A percentile compares a stretch with the other conserved stretches of the same genome.
phyloP scores from a whole-genome alignment of 495 filamentous ascomycete species.

The Neurospora cerealis region DNA sequence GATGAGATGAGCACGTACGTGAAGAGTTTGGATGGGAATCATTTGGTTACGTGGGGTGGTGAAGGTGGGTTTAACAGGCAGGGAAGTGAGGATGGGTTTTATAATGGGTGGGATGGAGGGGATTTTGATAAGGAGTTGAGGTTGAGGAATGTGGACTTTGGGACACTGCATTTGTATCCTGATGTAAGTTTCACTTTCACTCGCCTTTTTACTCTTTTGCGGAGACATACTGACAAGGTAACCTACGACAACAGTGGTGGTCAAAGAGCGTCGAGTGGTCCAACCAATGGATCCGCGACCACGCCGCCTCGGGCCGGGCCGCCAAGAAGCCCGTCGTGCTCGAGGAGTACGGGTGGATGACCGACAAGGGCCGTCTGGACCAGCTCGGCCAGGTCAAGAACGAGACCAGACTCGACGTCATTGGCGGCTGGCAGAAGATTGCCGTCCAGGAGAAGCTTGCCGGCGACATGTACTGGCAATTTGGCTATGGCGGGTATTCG shows the following conservation, averaged over 20 bases:
- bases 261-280: constrained; percentile 32
- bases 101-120: constrained; percentile 48
- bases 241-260: neutral
- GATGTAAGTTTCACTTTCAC: constrained; percentile 9
- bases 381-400: constrained; percentile 21
- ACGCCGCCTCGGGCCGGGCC: constrained; percentile 44
- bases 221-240: neutral
- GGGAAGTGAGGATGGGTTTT: constrained; percentile 45
- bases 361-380: constrained; percentile 28
- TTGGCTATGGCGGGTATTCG: constrained; percentile 43
- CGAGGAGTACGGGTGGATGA: constrained; percentile 55
- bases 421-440: constrained; percentile 50
- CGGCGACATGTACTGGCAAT: constrained; percentile 57
- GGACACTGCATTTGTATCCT: constrained; percentile 58
- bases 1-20: constrained; percentile 37
- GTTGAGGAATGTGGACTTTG: constrained; percentile 53
- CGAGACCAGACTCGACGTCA: constrained; percentile 32
- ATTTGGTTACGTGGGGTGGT: constrained; percentile 43
- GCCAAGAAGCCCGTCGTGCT: constrained; percentile 57
- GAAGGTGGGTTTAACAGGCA: constrained; percentile 37
- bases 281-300: constrained; percentile 50
- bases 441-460: constrained; percentile 42
- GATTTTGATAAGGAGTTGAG: constrained; percentile 52
- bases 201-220: no score
- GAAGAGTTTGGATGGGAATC: constrained; percentile 39